Base-by-base conservation (phyloP, 441 rosid species). In the Erodium texanum region DNA sequence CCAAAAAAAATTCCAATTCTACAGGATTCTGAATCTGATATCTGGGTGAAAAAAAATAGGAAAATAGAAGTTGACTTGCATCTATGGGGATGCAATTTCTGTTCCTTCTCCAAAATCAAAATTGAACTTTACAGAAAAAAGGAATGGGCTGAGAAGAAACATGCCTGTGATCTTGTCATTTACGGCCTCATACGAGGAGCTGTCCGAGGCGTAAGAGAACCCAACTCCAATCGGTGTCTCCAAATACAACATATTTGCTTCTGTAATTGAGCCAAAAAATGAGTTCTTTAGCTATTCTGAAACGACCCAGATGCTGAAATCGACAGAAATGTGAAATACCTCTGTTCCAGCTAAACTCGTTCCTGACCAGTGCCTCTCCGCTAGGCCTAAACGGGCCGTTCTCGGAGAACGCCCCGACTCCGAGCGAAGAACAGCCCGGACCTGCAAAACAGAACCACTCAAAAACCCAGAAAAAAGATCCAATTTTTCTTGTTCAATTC, bases 211-310 rank as follows among this genome's bases (percentile, higher is more conserved):
- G 76, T 88, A 94, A 73, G 99, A 94, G 87, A 92, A 94, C 64
- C 99, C 99, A 80, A 94, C 99, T 65, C 98, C 99, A 77, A 86
- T 75, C 27, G 99, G 99, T 67, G 98, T 71, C 76, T 94, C 99
- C 80, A 94, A 74, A 80, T 87, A 94, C 84, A 94, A 69, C 90
- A 94, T 89, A 76, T 94, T 94, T 10, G 98, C 99, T 77, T 86
- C 99, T 94, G 87, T 79, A 83, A 68, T 69, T 27, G 56, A 68
- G 6, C 69, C 71, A 22, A 78, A 73, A 38, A 62, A 36, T 19
- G 9, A 19, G 41, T 18, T 8, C 1, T 54, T 56, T 0, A 38
- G 8, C 65, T 19, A 27, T 34, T 34, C 38, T 7, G 38, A 32
- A 32, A 32, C 36, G 36, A 4, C 8, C 50, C 71, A 52, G 9